Evolutionary conservation across 805 yeast genomes (phyloP), one percentile per base, ranked within the genome.

Genomic region (Candida cerambycidarum): DNA sequence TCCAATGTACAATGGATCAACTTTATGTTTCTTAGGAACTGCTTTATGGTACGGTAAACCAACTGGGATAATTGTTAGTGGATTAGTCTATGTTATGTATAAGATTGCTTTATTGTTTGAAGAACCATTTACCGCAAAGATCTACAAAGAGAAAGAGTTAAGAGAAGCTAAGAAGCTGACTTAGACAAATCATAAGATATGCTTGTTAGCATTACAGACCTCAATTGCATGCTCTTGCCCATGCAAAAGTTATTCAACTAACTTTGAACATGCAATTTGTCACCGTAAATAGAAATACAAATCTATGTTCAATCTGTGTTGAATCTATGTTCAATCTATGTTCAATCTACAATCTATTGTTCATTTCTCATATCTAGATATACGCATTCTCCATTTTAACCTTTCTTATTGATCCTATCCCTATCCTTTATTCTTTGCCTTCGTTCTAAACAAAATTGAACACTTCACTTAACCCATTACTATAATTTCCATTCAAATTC

Each of bases 1-100:
- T 65, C 99, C 99, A 51, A 93, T 93, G 99, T 93, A 93, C 66
- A 84, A 85, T 58, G 99, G 99, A 12, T 86, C 96, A 8, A 79
- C 90, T 16, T 69, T 92, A 52, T 82, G 95, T 40, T 93, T 93
- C 73, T 69, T 93, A 58, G 99, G 97, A 33, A 83, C 95, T 32
- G 92, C 95, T 3, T 72, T 93, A 52, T 85, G 83, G 78, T 82
- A 79, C 60, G 97, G 83, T 23, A 90, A 89, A 62, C 95, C 97
- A 24, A 85, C 96, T 1, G 99, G 99, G 18, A 57, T 93, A 38
- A 66, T 80, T 37, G 79, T 89, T 21, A 71, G 95, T 33, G 70
- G 71, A 2, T 67, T 87, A 50, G 99, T 93, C 5, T 81, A 78
- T 57, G 61, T 82, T 33, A 85, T 92, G 89, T 93, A 93, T 69